Evolutionary conservation across 2,329 filamentous ascomycete genomes (phyloP), one percentile per base, ranked within the genome.

Genomic region (Colletotrichum cordylinicola): DNA sequence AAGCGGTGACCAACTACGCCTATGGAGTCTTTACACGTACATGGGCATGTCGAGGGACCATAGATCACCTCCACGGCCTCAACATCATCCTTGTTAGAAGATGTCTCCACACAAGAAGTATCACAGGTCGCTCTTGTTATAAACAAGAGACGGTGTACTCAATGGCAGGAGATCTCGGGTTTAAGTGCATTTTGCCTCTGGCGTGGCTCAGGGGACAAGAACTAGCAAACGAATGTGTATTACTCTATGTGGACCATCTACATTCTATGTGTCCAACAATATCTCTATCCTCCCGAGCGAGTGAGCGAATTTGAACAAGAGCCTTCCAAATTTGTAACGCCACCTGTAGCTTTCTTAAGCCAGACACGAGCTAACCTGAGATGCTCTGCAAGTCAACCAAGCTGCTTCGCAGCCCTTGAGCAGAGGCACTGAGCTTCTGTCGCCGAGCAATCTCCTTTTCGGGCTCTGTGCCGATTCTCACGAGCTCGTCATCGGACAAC

Each of bases 401-500:
- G 12, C 73, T 75, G 12, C 27, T 62, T 4, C 55, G 62, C 16
- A 75, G 27, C 1, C 73, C 62, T n/a, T 75, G n/a, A 4, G 33
- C 43, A 10, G 56, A 43, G 9, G 4, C n/a, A 8, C 4, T 24
- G 3, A 75, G 39, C 27, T 62, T 73, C 6, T 72, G 69, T 2
- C 73, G 73, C 21, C 69, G 62, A 21, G 12, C 12, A 13, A 67
- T 35, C 33, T 75, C 62, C 10, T 24, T 67, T 15, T 74, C 74
- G 1, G 60, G 61, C n/a, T 76, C 74, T 2, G 70, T 60, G 8
- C 74, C 74, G 6, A 76, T 65, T 2, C 71, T 66, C 16, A 76
- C 24, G 6, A 76, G 60, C 18, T 76, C 73, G 12, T 72, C 69
- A 10, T 75, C 62, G 2, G 73, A 58, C 1, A 72, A 24, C 10